Evolutionary conservation across 352 stramenopile species (phyloP).

Genomic region (Globisporangium alternatum): DNA sequence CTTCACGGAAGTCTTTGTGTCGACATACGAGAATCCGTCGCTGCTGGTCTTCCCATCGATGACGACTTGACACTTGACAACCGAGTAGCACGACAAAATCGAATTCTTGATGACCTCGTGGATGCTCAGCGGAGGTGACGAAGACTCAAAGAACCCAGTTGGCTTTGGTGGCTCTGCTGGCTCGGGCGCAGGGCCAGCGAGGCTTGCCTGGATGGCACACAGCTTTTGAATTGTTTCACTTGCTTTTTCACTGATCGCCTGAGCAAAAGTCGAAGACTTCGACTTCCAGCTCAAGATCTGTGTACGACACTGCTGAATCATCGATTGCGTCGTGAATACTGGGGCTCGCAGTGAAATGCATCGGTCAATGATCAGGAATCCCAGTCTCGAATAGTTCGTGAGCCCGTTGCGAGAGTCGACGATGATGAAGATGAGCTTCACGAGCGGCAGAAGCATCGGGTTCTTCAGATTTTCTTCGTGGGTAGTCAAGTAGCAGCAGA

Average conservation of each 20-base stretch:
- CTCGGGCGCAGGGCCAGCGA: neutral
- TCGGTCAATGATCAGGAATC: conserved; percentile 35
- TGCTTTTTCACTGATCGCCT: conserved; percentile 3
- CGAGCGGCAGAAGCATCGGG: conserved; percentile 14
- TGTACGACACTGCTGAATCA: conserved; percentile 30
- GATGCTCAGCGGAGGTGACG: neutral
- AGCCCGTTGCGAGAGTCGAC: neutral
- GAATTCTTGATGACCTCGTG: conserved; percentile 2
- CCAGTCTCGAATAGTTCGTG: conserved; percentile 20
- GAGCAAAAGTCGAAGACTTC: neutral
- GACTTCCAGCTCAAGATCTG: conserved; percentile 22
- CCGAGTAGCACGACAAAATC: neutral
- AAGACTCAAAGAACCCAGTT: conserved; percentile 1
- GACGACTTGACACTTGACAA: neutral
- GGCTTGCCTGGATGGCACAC: neutral
- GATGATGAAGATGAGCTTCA: conserved; percentile 32
- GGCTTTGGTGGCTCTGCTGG: neutral
- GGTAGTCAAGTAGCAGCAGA: conserved; percentile 34
- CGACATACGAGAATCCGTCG: neutral
- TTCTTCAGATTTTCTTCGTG: conserved; percentile 26
- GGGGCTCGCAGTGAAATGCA: conserved; percentile 23
- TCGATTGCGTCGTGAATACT: conserved; percentile 18
- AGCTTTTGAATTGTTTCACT: conserved; percentile 3
- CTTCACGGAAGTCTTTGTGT: conserved; percentile 10
- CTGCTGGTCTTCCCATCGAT: neutral